Evolutionary conservation across 2,329 filamentous ascomycete genomes (phyloP).

Genomic region (Neopestalotiopsis sp.): DNA sequence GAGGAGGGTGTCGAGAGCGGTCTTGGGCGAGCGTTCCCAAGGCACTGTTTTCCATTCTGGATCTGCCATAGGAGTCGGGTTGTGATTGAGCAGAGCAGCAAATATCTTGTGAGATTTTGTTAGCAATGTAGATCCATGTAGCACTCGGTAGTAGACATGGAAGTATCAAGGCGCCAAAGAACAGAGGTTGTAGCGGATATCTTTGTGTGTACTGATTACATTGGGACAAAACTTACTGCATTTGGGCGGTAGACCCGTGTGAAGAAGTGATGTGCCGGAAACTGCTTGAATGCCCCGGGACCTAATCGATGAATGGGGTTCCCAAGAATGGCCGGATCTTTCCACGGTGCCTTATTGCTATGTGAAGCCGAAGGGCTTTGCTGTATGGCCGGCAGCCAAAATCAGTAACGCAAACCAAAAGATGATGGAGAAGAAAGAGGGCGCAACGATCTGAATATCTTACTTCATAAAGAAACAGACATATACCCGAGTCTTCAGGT

Average conservation of each 20-base stretch:
- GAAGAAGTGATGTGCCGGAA: conserved; percentile 64
- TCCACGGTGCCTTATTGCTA: conserved; percentile 41
- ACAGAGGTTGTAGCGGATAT: background rate
- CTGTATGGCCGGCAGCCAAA: conserved; percentile 33
- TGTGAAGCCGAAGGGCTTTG: conserved; percentile 48
- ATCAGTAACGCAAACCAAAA: background rate
- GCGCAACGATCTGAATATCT: background rate
- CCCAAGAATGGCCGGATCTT: conserved; percentile 38
- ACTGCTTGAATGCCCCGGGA: conserved; percentile 51
- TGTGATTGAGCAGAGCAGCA: conserved; percentile 54
- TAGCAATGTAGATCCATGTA: background rate
- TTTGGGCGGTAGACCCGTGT: conserved; percentile 58
- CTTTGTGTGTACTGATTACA: background rate
- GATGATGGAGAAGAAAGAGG: background rate
- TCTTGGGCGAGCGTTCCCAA: conserved; percentile 58
- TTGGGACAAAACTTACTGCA: conserved; percentile 47
- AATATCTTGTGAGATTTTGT: conserved; percentile 41
- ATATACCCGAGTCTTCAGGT: conserved; percentile 38
- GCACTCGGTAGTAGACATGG: conserved; percentile 47
- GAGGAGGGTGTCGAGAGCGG: conserved; percentile 55
- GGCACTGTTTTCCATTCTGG: conserved; percentile 57
- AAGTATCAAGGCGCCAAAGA: conserved; percentile 36
- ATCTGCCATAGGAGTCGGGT: conserved; percentile 54
- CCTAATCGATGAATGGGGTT: conserved; percentile 47
- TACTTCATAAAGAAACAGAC: conserved; percentile 60